Base-by-base conservation (phyloP, 192 early-diverging fungal species). In the Coemansia sp. region DNA sequence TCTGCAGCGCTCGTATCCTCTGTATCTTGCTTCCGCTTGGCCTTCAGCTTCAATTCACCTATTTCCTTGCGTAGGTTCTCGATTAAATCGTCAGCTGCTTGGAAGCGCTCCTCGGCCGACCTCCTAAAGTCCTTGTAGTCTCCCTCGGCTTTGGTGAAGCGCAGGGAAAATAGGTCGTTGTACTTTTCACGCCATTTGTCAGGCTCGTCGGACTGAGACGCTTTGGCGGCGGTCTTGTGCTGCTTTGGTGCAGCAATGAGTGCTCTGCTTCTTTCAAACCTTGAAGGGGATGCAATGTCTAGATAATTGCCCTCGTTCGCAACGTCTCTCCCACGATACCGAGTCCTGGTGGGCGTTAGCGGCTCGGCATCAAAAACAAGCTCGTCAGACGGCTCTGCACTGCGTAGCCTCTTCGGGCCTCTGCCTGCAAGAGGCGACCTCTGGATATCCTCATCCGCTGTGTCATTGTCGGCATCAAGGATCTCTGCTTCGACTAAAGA, bases 141-240 rank as follows among this genome's bases (percentile, higher is more conserved):
- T 39, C 64, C 63, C 45, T 83, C 81, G 4, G 76, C 66, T 68
- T 78, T 61, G 24, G 76, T 68, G 52, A 69, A 64, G 35, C 81
- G 71, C 67, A 78, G 60, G 39, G 12, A 55, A 48, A 71, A 62
- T 43, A 83, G 57, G 24, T 77, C 76, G 59, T 83, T 73, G 69
- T 75, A 83, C 67, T 78, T 83, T 72, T 65, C 67, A 16, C 67
- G 81, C 81, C 81, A 83, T 48, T 46, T 60, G 2, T 46, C 64
- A 18, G 66, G 16, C 18, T 81, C 73, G 33, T 66, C 52, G 9
- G n/a, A 4, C 36, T 63, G 14, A 14, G 46, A 63, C 18, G 38
- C 44, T 35, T 52, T 30, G 5, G 21, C 20, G 11, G 52, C 69
- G 26, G 60, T 7, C 16, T 21, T 10, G 39, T 20, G 15, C 58